Percentiles rank a stretch among this genome's conserved stretches.
phyloP scores from a whole-genome alignment of 352 stramenopile species.

The Pythium brachiatum region DNA sequence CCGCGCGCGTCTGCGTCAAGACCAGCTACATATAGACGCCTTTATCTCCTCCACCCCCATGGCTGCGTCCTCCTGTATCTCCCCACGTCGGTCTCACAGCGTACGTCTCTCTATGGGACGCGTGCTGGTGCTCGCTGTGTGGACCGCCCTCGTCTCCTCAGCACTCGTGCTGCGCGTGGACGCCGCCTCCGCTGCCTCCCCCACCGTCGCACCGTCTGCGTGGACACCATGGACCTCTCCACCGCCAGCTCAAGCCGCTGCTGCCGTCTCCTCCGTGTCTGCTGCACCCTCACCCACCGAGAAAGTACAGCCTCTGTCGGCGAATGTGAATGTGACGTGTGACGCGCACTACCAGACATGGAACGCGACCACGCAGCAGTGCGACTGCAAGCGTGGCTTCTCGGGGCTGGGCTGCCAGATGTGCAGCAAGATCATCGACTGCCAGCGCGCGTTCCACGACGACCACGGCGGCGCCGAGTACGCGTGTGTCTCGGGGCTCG shows the following conservation, averaged over 20 bases:
- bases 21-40: not conserved
- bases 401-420: conserved; percentile 64
- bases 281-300: not conserved
- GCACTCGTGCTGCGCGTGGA: not conserved
- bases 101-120: not conserved
- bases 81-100: not conserved
- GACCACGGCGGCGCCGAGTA: conserved; percentile 21
- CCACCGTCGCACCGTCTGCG: conserved; percentile 1
- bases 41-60: not conserved
- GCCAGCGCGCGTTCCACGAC: conserved; percentile 31
- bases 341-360: conserved; percentile 56
- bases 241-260: not conserved
- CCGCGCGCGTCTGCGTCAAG: not conserved
- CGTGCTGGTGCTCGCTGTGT: not conserved
- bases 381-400: conserved; percentile 59
- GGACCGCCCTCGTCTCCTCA: not conserved
- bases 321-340: conserved; percentile 22
- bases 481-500: conserved; percentile 47
- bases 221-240: conserved; percentile 14
- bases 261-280: not conserved
- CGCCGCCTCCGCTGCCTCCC: not conserved
- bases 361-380: conserved; percentile 50
- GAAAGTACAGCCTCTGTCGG: not conserved
- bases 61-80: no score
- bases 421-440: conserved; percentile 37